Evolutionary conservation across 169 alveolate genomes (phyloP), one percentile per base, ranked within the genome.

Genomic region (Eimeria zaria): DNA sequence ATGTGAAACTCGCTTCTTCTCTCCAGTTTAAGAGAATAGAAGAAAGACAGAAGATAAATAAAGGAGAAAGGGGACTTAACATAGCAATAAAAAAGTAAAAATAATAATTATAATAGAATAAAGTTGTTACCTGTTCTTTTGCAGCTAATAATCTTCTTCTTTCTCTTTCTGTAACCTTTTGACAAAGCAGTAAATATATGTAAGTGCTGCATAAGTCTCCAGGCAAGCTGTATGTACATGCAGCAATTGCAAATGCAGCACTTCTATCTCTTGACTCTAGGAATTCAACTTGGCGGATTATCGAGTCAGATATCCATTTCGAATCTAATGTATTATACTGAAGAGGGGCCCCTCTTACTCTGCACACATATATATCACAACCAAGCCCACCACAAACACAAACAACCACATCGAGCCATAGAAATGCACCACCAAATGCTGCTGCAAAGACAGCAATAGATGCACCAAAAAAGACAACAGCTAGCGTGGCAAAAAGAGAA

Each of bases 81-180:
- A 51, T 8, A 51, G 7, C 7, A 67, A 24, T 16, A 33, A 39
- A 33, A 2, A 39, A 9, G 22, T 39, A 22, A 8, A 39, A 11
- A 33, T 18, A 36, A 33, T 39, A 71, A 14, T 58, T 58, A 58
- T 58, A 36, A 16, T 33, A 24, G 9, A 51, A 16, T 69, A 51
- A 8, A 51, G 12, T 51, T 8, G 58, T 39, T n/a, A 95, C 97
- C 76, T 95, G 73, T 36, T 95, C 97, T 60, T 95, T 95, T 11
- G 78, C 91, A 14, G 90, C 89, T 27, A 95, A 80, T 14, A 95
- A 46, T 30, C 90, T 30, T 41, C 97, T 53, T 53, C 97, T 44
- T 78, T 95, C 97, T 62, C 97, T 24, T 69, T 95, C 95, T 36
- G 97, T 88, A 4, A 95, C 95, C 41, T 95, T 95, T 69, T 95